These are phyloP conservation scores for Fistulinella cinereoalba DNA, from an alignment of 1,284 basidiomycete genomes.

Conservation along the genomic window DNA sequence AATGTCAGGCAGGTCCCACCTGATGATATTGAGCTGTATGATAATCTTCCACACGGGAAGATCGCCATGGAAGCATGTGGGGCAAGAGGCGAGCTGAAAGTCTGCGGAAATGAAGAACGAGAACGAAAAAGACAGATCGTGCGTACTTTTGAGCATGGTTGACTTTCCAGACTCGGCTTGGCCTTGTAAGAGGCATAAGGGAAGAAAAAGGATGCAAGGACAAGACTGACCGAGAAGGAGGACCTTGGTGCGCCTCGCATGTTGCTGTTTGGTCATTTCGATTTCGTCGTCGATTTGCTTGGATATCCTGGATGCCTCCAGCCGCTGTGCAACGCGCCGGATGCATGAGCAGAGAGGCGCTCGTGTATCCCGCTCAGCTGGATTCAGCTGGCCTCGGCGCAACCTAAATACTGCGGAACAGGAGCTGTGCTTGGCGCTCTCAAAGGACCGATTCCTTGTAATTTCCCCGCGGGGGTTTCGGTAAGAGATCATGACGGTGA, in stretches of 20 bases:
- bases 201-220: background rate
- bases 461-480: background rate
- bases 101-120: constrained; percentile 38
- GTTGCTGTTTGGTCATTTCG: constrained; percentile 45
- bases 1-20: constrained; percentile 36
- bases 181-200: constrained; percentile 36
- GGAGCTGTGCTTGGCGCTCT: constrained; percentile 10
- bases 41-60: constrained; percentile 59
- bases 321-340: constrained; percentile 41
- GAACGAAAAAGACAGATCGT: background rate
- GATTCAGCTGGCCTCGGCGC: constrained; percentile 44
- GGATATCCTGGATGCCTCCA: constrained; percentile 45
- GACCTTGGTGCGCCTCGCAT: constrained; percentile 60
- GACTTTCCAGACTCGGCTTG: constrained; percentile 73
- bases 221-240: constrained; percentile 54
- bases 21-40: constrained; percentile 66
- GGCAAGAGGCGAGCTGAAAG: constrained; percentile 65
- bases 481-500: constrained; percentile 1
- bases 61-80: constrained; percentile 55
- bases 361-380: constrained; percentile 40
- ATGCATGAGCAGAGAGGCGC: too few relatives aligned
- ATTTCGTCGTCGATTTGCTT: constrained; percentile 58
- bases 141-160: constrained; percentile 60
- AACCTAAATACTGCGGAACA: constrained; percentile 29
- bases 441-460: background rate